A percentile compares a stretch with the other conserved stretches of the same genome.
Conservation (phyloP, 2,329 filamentous ascomycete species). For the Harringtonia aguacate region DNA sequence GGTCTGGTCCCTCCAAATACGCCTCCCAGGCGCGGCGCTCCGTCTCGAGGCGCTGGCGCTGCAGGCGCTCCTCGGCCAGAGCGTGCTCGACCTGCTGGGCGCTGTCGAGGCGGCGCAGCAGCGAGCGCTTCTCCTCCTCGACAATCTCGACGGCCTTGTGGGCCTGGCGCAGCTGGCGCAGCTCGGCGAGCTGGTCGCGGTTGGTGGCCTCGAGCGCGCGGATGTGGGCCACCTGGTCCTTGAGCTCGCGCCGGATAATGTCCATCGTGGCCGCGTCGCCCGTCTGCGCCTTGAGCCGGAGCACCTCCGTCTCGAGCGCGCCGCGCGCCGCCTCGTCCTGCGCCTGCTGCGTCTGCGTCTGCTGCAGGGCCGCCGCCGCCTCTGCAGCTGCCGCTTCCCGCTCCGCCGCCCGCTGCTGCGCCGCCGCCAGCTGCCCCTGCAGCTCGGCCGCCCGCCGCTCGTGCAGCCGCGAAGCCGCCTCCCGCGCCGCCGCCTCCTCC, state of each 20-base stretch:
- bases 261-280: conserved; percentile 78
- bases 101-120: conserved; percentile 67
- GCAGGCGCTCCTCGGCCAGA: conserved; percentile 67
- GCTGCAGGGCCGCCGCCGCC: conserved; percentile 45
- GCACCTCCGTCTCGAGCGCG: conserved; percentile 69
- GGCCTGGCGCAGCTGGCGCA: conserved; percentile 70
- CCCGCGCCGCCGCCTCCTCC: conserved; percentile 51
- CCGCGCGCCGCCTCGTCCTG: conserved; percentile 63
- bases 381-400: conserved; percentile 46
- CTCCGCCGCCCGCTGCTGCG: conserved; percentile 41
- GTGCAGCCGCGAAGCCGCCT: conserved; percentile 56
- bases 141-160: conserved; percentile 87
- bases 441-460: conserved; percentile 46
- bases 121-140: conserved; percentile 82
- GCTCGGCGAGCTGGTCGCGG: conserved; percentile 65
- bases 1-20: conserved; percentile 66
- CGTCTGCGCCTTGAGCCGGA: conserved; percentile 75
- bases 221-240: conserved; percentile 88
- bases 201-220: conserved; percentile 71
- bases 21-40: conserved; percentile 80
- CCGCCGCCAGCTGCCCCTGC: conserved; percentile 36
- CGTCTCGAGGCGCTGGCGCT: conserved; percentile 79
- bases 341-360: conserved; percentile 54
- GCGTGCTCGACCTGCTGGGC: conserved; percentile 67
- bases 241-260: conserved; percentile 78